Percentiles rank a stretch among this genome's conserved stretches.
These are phyloP conservation scores for Chrysophaeum taylorii DNA, from an alignment of 352 stramenopile genomes.

Conservation along the genomic window DNA sequence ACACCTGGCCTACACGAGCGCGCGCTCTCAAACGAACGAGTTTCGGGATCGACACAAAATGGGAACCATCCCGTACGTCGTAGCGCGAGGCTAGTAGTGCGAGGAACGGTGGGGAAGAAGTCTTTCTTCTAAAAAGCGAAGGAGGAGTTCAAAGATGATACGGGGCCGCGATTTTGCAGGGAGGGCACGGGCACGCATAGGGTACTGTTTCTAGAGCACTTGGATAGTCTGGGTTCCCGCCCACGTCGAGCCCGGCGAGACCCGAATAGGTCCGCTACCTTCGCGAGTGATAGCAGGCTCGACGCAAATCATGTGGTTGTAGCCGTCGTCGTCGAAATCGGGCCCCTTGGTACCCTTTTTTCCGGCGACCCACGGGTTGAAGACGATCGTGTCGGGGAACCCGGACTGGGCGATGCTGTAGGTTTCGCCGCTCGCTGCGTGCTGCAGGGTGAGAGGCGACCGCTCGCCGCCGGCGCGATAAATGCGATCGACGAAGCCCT, in stretches of 20 bases:
- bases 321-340: slow-evolving; percentile 25
- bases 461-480: neutral
- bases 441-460: neutral
- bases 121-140: no score
- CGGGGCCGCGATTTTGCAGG: no score
- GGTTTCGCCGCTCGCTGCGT: neutral
- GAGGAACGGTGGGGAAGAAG: no score
- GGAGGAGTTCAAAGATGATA: no score
- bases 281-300: slow-evolving; percentile 12
- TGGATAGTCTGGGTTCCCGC: neutral
- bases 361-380: slow-evolving; percentile 17
- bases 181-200: no score
- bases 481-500: slow-evolving; percentile 19
- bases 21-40: no score
- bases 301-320: slow-evolving; percentile 17
- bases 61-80: no score
- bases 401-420: slow-evolving; percentile 9
- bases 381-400: slow-evolving; percentile 20
- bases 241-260: neutral
- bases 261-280: neutral
- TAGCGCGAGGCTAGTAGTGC: no score
- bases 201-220: no score
- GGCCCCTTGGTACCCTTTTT: slow-evolving; percentile 8
- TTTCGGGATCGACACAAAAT: no score
- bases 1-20: no score